These are phyloP conservation scores for Blastobotrys attinorum DNA, from an alignment of 805 yeast species.

Conservation along the genomic window DNA sequence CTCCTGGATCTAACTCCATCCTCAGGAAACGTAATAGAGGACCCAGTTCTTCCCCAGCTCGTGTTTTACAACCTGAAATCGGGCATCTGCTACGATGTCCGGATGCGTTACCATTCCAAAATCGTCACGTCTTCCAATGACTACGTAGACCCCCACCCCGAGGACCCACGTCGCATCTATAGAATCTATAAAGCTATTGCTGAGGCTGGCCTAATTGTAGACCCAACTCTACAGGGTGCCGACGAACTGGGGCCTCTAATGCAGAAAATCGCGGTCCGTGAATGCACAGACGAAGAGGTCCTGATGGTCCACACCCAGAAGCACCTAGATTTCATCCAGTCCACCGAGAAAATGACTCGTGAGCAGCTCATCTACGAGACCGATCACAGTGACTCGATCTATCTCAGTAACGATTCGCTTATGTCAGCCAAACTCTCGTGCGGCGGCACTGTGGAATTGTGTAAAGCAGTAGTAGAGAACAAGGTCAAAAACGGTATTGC, in stretches of 20 bases:
- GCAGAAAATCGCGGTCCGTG: constrained; percentile 85
- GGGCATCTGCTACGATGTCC: constrained; percentile 90
- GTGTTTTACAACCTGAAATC: constrained; percentile 72
- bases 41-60: constrained; percentile 43
- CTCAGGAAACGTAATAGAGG: neutral
- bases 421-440: constrained; percentile 85
- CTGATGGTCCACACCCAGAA: constrained; percentile 75
- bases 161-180: constrained; percentile 94
- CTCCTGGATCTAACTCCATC: constrained; percentile 1
- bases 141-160: constrained; percentile 98
- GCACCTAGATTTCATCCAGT: constrained; percentile 67
- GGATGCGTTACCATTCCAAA: constrained; percentile 96
- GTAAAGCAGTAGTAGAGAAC: constrained; percentile 91
- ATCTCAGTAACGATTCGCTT: constrained; percentile 84
- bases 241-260: constrained; percentile 78
- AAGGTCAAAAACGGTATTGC: constrained; percentile 87
- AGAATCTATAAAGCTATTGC: constrained; percentile 89
- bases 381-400: constrained; percentile 88
- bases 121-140: constrained; percentile 86
- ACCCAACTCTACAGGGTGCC: constrained; percentile 61
- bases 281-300: constrained; percentile 81
- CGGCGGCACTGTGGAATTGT: constrained; percentile 96
- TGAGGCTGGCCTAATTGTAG: constrained; percentile 83
- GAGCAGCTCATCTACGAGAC: constrained; percentile 74
- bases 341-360: constrained; percentile 69